Conservation (phyloP, 2,329 filamentous ascomycete genomes). For the Pseudogymnoascus sp. region DNA sequence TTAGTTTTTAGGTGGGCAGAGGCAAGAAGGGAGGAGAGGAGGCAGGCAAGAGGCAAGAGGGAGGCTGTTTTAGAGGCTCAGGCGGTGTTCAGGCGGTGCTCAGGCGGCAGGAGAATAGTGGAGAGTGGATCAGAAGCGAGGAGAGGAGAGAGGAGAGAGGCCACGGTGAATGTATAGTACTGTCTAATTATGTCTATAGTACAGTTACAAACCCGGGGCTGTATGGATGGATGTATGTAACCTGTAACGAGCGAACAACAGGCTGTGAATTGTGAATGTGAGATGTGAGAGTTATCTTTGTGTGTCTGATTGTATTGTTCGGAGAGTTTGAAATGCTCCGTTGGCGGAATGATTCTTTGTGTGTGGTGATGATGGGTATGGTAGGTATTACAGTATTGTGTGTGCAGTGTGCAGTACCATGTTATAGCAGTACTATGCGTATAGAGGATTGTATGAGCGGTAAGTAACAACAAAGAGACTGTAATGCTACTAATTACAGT, state of each 20-base stretch:
- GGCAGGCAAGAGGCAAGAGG: neutral
- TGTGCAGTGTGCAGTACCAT: too few species aligned
- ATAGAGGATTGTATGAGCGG: neutral
- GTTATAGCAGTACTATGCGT: neutral
- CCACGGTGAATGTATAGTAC: neutral
- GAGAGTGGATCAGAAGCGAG: neutral
- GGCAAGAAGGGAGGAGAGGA: neutral
- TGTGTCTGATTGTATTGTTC: neutral
- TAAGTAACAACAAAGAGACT: neutral
- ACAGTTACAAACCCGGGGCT: neutral
- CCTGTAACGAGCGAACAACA: neutral
- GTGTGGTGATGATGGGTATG: too few species aligned
- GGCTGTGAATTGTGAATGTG: neutral
- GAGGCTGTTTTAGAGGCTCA: neutral
- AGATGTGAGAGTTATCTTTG: neutral
- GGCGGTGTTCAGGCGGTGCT: neutral
- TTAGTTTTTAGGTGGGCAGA: neutral
- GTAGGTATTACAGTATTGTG: too few species aligned
- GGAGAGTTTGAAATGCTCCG: neutral
- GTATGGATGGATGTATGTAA: neutral
- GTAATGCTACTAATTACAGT: too few species aligned
- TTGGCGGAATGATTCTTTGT: conserved; percentile 5
- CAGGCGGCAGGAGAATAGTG: conserved; percentile 4
- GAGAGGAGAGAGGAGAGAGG: neutral
- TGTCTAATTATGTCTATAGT: neutral